Conservation (phyloP, 129 eudicot genomes). For the Artemisia argyi region DNA sequence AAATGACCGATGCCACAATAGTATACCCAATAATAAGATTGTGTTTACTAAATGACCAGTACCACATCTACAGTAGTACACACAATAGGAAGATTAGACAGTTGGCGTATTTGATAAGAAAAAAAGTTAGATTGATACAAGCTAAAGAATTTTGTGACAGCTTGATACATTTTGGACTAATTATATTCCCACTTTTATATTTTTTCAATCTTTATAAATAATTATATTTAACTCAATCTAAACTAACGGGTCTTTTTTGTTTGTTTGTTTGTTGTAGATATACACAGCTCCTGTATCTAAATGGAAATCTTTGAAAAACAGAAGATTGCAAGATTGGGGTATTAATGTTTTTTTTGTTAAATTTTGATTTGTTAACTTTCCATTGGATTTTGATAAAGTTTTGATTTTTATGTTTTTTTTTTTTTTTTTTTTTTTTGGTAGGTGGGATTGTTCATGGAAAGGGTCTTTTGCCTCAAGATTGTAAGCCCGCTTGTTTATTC, state of each 20-base stretch:
- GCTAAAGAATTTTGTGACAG: too few relatives aligned
- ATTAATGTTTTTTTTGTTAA: not conserved
- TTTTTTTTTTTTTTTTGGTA: slow-evolving; percentile 11
- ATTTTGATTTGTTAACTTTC: not conserved
- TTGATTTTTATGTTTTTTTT: not conserved
- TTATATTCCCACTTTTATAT: not conserved
- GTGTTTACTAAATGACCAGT: too few relatives aligned
- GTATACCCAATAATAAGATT: too few relatives aligned
- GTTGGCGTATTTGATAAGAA: too few relatives aligned
- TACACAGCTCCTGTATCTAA: slow-evolving; percentile 76
- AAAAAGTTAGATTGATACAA: too few relatives aligned
- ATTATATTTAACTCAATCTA: not conserved
- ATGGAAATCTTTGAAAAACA: slow-evolving; percentile 81
- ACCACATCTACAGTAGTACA: too few relatives aligned
- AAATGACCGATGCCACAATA: too few relatives aligned
- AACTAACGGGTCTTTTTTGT: not conserved
- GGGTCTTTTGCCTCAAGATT: slow-evolving; percentile 84
- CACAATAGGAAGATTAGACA: too few relatives aligned
- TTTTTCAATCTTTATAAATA: not conserved
- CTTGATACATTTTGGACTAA: not conserved
- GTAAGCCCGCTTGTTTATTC: slow-evolving; percentile 40
- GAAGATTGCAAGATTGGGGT: slow-evolving; percentile 99
- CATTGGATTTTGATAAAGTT: not conserved
- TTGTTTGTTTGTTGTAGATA: slow-evolving; percentile 42
- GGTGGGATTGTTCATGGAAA: slow-evolving; percentile 96